Evolutionary conservation across 768 basidiomycete genomes (phyloP).

Genomic region (Calocera cornea): DNA sequence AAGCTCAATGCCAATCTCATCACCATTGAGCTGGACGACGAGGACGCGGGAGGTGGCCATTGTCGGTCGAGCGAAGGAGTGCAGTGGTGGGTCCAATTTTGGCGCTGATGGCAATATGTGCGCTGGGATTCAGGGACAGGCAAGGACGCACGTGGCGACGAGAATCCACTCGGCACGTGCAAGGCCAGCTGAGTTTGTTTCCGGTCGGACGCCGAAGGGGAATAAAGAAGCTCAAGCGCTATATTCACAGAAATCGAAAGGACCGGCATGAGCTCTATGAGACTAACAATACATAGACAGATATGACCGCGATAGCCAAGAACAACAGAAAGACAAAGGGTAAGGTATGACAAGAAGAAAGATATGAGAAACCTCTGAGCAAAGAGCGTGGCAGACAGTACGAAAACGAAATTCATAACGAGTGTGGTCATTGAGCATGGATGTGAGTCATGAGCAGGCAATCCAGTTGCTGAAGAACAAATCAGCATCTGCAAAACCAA

Average conservation of each 20-base stretch:
- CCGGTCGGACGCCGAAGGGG: background rate
- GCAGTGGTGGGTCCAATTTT: no score
- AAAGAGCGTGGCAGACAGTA: background rate
- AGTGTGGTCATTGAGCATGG: background rate
- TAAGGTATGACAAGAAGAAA: background rate
- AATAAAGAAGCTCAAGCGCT: no score
- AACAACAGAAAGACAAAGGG: background rate
- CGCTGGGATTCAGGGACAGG: background rate
- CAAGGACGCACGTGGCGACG: background rate
- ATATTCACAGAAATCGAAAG: background rate
- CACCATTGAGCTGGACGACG: background rate
- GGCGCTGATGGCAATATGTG: background rate
- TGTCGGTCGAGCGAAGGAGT: no score
- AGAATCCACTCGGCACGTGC: background rate
- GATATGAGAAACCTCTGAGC: background rate
- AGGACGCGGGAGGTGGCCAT: background rate
- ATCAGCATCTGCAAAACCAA: background rate
- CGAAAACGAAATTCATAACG: background rate
- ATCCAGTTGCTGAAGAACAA: background rate
- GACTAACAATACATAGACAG: background rate
- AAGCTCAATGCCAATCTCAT: constrained; percentile 64
- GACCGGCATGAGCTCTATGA: background rate
- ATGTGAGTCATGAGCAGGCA: background rate
- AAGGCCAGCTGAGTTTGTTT: background rate
- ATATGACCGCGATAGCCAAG: background rate